Evolutionary conservation across 2,329 filamentous ascomycete genomes (phyloP).

Genomic region (Calycina herbarum): DNA sequence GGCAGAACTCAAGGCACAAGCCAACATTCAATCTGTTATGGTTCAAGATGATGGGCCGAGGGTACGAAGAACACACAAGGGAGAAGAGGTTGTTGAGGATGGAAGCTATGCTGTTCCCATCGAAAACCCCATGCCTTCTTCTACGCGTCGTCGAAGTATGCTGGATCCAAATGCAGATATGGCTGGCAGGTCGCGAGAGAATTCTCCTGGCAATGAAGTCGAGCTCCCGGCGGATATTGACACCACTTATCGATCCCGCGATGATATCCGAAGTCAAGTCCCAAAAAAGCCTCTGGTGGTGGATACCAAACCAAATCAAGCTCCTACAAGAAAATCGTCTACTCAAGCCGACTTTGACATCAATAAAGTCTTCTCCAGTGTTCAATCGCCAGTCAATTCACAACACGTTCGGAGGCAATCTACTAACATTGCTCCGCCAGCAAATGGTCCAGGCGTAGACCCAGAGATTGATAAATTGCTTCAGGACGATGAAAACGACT

Average conservation of each 20-base stretch:
- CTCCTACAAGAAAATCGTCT: conserved; percentile 30
- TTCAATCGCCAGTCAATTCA: conserved; percentile 67
- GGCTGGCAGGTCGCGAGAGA: conserved; percentile 38
- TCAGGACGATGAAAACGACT: conserved; percentile 75
- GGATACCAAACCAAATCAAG: conserved; percentile 29
- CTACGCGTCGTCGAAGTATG: conserved; percentile 41
- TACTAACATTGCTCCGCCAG: conserved; percentile 40
- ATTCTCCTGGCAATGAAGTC: conserved; percentile 38
- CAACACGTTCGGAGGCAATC: conserved; percentile 48
- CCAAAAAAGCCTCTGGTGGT: conserved; percentile 37
- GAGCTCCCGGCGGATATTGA: conserved; percentile 37
- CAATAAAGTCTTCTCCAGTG: conserved; percentile 79
- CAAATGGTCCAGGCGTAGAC: conserved; percentile 68
- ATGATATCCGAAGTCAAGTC: conserved; percentile 29
- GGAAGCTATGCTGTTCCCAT: conserved; percentile 52
- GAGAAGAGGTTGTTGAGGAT: conserved; percentile 84
- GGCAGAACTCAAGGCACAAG: conserved; percentile 73
- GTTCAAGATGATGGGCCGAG: conserved; percentile 73
- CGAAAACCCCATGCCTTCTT: conserved; percentile 32
- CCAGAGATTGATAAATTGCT: conserved; percentile 88
- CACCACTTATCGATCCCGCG: conserved; percentile 30
- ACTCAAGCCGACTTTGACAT: conserved; percentile 66
- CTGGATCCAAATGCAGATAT: conserved; percentile 39
- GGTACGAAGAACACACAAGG: conserved; percentile 89
- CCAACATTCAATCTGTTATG: conserved; percentile 82